Evolutionary conservation across 177 flowering plant species (phyloP).

Genomic region (Vitis hybrid): DNA sequence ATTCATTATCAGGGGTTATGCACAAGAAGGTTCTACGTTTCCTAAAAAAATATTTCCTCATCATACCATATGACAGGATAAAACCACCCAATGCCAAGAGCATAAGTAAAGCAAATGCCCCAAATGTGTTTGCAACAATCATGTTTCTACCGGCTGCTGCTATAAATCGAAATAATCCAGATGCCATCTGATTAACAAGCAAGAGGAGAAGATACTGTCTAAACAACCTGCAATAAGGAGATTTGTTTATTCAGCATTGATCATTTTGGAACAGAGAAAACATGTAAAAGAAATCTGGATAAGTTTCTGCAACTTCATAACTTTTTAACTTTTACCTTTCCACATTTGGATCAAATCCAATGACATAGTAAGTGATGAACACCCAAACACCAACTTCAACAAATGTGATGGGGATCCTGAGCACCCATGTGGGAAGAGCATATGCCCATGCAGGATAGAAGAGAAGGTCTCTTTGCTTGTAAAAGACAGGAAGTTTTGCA

Average conservation of each 20-base stretch:
- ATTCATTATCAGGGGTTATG: neutral
- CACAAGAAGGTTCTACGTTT: neutral
- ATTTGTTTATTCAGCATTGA: neutral
- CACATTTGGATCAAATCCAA: conserved; percentile 61
- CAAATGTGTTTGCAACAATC: conserved; percentile 44
- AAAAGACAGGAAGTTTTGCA: conserved; percentile 66
- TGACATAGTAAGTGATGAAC: conserved; percentile 52
- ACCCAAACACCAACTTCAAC: conserved; percentile 50
- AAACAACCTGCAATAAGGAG: conserved; percentile 47
- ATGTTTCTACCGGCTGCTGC: conserved; percentile 53
- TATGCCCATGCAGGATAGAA: conserved; percentile 72
- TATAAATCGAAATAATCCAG: conserved; percentile 50
- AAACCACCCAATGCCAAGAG: conserved; percentile 42
- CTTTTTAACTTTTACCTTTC: conserved; percentile 33
- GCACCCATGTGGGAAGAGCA: conserved; percentile 58
- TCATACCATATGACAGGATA: conserved; percentile 40
- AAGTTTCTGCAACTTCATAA: too few species aligned
- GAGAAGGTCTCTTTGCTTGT: conserved; percentile 63
- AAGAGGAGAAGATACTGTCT: conserved; percentile 51
- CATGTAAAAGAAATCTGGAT: neutral
- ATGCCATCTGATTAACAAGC: conserved; percentile 51
- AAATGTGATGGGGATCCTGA: conserved; percentile 54
- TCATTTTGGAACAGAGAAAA: neutral
- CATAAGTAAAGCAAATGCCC: conserved; percentile 28
- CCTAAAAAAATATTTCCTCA: neutral